Base-by-base conservation (phyloP, 2,329 filamentous ascomycete genomes). In the Trichoderma guizhouense region DNA sequence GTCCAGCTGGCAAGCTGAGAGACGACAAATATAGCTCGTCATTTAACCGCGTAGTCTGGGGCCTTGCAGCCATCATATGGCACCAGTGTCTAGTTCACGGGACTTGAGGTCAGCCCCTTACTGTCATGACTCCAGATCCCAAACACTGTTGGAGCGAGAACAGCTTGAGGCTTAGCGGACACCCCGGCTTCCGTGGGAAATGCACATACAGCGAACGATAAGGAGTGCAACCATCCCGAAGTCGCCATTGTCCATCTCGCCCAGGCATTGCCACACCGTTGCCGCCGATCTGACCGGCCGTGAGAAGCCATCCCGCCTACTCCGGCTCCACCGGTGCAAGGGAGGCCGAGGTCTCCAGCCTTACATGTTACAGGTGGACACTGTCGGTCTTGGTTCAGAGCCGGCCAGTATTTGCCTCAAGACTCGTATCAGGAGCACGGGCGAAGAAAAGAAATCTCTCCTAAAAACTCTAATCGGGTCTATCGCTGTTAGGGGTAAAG, bases 281-380 rank as follows among this genome's bases (percentile, higher is more conserved):
- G 57, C 58, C 64, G 64, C 43, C 65, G 57, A 67, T 67, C 71
- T 72, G 53, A 51, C 65, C 64, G 71, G 71, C 64, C 58, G 64
- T 71, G 60, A 32, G 39, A 57, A 68, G 34, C 57, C 47, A 72
- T 72, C 64, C 71, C 71, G 71, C 71, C 32, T 58, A 63, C 60
- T 72, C 64, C 71, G 71, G 64, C 71, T 69, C 71, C 71, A 72
- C 71, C 34, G 34, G 24, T 47, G 47, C 60, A 63, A 62, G 47
- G 60, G 68, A 63, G 68, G 32, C 68, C 68, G 68, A 71, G 24
- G 67, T 63, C 67, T 55, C 58, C 66, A 69, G 57, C 57, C 57
- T 69, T 69, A 32, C 36, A 30, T 30, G 64, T 55, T 26, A 55
- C 18, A 47, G 36, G 58, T 61, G 66, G 64, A 39, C 51, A 67